phyloP scores from a whole-genome alignment of 768 basidiomycete genomes.

The Xerocomus potaroensis region DNA sequence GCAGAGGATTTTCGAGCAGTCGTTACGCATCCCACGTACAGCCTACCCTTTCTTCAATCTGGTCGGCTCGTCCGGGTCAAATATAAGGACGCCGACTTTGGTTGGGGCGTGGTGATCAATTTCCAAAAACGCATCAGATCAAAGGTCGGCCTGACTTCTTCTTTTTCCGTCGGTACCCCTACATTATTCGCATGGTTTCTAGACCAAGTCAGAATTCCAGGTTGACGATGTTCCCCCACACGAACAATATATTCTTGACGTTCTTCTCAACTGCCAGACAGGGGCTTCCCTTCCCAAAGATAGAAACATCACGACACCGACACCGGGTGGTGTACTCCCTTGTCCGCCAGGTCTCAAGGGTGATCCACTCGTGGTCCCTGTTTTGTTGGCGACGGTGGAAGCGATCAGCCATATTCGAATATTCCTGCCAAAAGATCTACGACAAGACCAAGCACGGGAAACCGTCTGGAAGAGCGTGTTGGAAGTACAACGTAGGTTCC shows the following conservation, averaged over 20 bases:
- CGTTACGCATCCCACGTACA: constrained; percentile 91
- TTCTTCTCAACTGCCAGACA: constrained; percentile 75
- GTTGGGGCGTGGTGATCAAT: constrained; percentile 94
- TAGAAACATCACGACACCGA: constrained; percentile 47
- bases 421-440: constrained; percentile 85
- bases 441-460: constrained; percentile 68
- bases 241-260: constrained; percentile 90
- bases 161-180: background rate
- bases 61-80: constrained; percentile 92
- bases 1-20: constrained; percentile 84
- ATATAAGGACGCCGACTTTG: constrained; percentile 84
- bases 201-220: constrained; percentile 65
- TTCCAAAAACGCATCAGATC: constrained; percentile 83
- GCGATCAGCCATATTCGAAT: constrained; percentile 84
- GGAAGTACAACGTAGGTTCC: constrained; percentile 89
- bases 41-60: constrained; percentile 88
- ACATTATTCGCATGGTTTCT: background rate
- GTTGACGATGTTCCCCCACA: constrained; percentile 74
- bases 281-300: constrained; percentile 61
- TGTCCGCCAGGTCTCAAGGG: constrained; percentile 71
- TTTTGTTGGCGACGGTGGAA: constrained; percentile 82
- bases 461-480: constrained; percentile 86
- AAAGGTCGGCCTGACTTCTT: constrained; percentile 47
- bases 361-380: constrained; percentile 80
- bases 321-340: constrained; percentile 71